Evolutionary conservation across 108 stramenopile genomes (phyloP).

Genomic region (Bacterosira constricta): DNA sequence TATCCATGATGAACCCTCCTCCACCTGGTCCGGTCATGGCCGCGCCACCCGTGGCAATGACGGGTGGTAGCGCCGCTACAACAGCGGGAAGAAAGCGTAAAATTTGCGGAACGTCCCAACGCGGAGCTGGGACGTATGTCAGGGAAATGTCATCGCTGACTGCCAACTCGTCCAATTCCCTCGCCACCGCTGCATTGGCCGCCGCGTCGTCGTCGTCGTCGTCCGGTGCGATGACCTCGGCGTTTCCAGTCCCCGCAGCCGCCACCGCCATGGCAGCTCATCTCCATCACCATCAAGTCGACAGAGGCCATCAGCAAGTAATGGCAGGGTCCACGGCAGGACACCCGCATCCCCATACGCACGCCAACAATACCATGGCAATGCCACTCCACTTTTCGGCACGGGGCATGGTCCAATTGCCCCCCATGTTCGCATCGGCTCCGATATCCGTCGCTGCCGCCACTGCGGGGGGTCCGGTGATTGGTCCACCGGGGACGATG

Average conservation of each 20-base stretch:
- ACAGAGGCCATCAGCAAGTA: not conserved
- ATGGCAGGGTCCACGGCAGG: not conserved
- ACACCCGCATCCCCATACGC: not conserved
- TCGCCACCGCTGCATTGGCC: no score
- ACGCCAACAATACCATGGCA: not conserved
- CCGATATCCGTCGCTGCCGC: not conserved
- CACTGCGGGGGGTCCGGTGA: not conserved
- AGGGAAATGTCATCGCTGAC: no score
- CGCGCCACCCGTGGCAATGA: not conserved
- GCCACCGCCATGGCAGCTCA: not conserved
- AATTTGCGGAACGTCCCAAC: not conserved
- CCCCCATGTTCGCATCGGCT: not conserved
- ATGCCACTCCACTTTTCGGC: not conserved
- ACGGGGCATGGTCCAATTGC: constrained; percentile 7
- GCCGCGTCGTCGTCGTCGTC: not conserved
- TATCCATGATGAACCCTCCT: not conserved
- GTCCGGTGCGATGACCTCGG: not conserved
- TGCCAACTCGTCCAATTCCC: no score
- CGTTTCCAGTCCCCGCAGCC: not conserved
- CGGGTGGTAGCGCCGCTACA: not conserved
- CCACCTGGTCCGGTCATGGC: not conserved
- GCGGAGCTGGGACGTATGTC: no score
- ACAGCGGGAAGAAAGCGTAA: constrained; percentile 1
- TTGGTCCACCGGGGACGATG: no score
- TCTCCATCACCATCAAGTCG: not conserved